phyloP scores from a whole-genome alignment of 2,329 filamentous ascomycete genomes.

The Chalaropsis ovoidea region DNA sequence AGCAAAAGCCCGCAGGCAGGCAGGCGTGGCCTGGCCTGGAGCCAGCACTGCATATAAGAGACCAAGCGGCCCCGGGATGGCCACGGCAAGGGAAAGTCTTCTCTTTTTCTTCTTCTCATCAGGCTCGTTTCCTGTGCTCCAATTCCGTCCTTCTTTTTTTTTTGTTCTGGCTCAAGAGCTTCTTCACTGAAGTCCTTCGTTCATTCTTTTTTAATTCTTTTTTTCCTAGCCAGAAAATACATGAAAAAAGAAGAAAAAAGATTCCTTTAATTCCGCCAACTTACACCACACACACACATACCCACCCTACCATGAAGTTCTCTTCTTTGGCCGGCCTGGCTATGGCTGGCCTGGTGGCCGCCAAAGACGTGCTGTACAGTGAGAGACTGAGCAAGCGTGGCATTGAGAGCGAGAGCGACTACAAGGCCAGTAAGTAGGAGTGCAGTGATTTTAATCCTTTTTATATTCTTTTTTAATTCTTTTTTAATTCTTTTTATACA shows the following conservation, averaged over 20 bases:
- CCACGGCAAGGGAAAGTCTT: constrained; percentile 1
- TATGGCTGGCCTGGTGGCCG: constrained; percentile 30
- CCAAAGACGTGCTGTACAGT: constrained; percentile 43
- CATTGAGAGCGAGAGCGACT: constrained; percentile 41
- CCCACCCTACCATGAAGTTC: constrained; percentile 16
- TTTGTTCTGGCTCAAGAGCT: background rate
- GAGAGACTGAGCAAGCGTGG: constrained; percentile 41
- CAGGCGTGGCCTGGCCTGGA: too few species aligned
- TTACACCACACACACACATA: too few species aligned
- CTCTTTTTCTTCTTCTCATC: background rate
- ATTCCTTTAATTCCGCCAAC: background rate
- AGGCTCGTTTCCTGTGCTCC: constrained; percentile 3
- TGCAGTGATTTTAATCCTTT: too few species aligned
- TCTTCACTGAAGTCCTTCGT: background rate
- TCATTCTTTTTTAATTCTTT: background rate
- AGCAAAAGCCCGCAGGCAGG: background rate
- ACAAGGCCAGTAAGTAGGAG: constrained; percentile 40
- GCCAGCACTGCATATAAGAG: background rate
- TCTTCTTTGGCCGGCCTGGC: constrained; percentile 26
- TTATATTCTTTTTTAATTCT: too few species aligned
- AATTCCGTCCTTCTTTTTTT: background rate
- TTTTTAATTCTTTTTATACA: too few species aligned
- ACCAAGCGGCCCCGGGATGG: background rate
- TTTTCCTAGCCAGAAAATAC: background rate
- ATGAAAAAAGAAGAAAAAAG: background rate